Evolutionary conservation across 73 alveolate species (phyloP).

Genomic region (Paramecium primaurelia): DNA sequence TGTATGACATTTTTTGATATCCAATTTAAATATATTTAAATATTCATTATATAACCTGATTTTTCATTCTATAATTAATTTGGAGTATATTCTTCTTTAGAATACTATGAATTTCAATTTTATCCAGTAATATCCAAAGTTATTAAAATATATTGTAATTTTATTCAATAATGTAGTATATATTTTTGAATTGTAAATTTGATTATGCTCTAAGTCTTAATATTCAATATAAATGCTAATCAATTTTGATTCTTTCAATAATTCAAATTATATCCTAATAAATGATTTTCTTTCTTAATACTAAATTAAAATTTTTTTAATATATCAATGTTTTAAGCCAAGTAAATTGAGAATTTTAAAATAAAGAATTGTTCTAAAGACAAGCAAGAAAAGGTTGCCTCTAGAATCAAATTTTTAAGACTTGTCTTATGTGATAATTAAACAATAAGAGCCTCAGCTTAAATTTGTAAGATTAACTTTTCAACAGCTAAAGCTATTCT

Average conservation of each 20-base stretch:
- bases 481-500: conserved; percentile 50
- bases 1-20: background rate
- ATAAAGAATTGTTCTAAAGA: background rate
- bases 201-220: too few species aligned
- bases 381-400: background rate
- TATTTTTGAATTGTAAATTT: too few species aligned
- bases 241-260: too few species aligned
- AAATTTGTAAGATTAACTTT: conserved; percentile 20
- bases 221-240: too few species aligned
- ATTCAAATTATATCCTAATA: background rate
- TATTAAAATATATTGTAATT: too few species aligned
- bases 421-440: background rate
- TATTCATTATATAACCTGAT: too few species aligned
- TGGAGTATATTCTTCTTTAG: too few species aligned
- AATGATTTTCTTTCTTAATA: too few species aligned
- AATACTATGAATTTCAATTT: background rate
- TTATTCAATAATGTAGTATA: too few species aligned
- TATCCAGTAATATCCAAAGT: background rate
- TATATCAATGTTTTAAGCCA: background rate
- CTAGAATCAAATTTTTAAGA: background rate
- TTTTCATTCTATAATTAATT: too few species aligned
- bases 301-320: background rate
- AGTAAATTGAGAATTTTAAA: background rate
- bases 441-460: conserved; percentile 18
- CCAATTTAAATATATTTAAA: background rate